phyloP scores from a whole-genome alignment of 352 stramenopile genomes.

The Phytophthora constricta region DNA sequence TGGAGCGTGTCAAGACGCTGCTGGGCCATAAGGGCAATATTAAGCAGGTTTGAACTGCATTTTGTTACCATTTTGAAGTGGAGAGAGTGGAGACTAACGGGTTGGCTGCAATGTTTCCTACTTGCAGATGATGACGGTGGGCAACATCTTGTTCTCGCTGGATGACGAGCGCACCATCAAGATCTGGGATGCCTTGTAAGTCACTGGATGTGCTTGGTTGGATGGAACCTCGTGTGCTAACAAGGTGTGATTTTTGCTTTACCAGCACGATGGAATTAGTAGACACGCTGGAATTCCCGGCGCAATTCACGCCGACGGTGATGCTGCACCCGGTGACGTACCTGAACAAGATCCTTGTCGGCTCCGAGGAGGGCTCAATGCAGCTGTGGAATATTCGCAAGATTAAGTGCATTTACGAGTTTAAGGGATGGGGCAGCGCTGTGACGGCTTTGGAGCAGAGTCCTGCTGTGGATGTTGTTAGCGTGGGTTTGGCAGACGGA shows the following conservation, averaged over 20 bases:
- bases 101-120: not conserved
- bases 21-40: slow-evolving; percentile 63
- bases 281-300: slow-evolving; percentile 60
- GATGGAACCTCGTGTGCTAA: slow-evolving; percentile 8
- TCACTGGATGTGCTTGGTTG: slow-evolving; percentile 4
- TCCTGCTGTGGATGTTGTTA: slow-evolving; percentile 90
- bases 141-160: slow-evolving; percentile 75
- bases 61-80: too few relatives aligned
- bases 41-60: too few relatives aligned
- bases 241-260: slow-evolving; percentile 10
- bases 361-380: slow-evolving; percentile 79
- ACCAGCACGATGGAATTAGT: slow-evolving; percentile 62
- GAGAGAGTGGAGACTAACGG: not conserved
- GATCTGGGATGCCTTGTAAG: slow-evolving; percentile 74
- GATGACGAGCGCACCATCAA: slow-evolving; percentile 59
- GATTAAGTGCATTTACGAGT: slow-evolving; percentile 90
- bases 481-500: slow-evolving; percentile 83
- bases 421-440: slow-evolving; percentile 71
- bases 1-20: slow-evolving; percentile 62
- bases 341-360: slow-evolving; percentile 94
- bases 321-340: slow-evolving; percentile 94
- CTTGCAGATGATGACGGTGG: slow-evolving; percentile 46
- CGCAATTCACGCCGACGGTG: slow-evolving; percentile 67
- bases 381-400: slow-evolving; percentile 93
- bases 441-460: slow-evolving; percentile 87